These are phyloP conservation scores for Grigorovia jiainica DNA, from an alignment of 805 yeast genomes.

Conservation along the genomic window DNA sequence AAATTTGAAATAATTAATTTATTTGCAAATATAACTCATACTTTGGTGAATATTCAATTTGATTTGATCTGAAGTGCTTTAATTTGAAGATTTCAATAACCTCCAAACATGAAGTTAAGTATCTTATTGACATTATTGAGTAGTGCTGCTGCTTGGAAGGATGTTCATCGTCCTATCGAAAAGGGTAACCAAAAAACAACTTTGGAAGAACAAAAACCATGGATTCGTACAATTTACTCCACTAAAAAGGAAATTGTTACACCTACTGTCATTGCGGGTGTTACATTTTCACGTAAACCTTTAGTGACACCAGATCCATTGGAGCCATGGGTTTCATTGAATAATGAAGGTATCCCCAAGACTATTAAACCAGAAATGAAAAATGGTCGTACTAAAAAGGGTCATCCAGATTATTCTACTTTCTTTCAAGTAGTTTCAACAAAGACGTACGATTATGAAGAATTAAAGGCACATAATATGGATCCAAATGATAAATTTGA, in stretches of 20 bases:
- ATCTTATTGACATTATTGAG: not conserved
- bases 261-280: slow-evolving; percentile 53
- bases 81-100: no score
- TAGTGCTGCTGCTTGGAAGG: slow-evolving; percentile 1
- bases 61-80: no score
- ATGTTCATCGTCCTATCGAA: slow-evolving; percentile 29
- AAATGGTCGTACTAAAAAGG: slow-evolving; percentile 58
- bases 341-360: slow-evolving; percentile 70
- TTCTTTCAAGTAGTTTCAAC: slow-evolving; percentile 68
- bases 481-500: slow-evolving; percentile 46
- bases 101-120: not conserved
- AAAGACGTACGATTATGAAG: slow-evolving; percentile 44
- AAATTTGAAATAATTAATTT: no score
- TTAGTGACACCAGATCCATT: slow-evolving; percentile 47
- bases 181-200: slow-evolving; percentile 24
- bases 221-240: slow-evolving; percentile 64
- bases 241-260: slow-evolving; percentile 54
- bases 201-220: slow-evolving; percentile 43
- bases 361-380: slow-evolving; percentile 70
- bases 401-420: slow-evolving; percentile 63
- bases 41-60: no score
- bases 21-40: no score
- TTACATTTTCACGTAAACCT: slow-evolving; percentile 42
- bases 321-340: slow-evolving; percentile 72
- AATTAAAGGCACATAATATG: slow-evolving; percentile 67